Evolutionary conservation across 352 stramenopile species (phyloP).

Genomic region (Pythium biforme): DNA sequence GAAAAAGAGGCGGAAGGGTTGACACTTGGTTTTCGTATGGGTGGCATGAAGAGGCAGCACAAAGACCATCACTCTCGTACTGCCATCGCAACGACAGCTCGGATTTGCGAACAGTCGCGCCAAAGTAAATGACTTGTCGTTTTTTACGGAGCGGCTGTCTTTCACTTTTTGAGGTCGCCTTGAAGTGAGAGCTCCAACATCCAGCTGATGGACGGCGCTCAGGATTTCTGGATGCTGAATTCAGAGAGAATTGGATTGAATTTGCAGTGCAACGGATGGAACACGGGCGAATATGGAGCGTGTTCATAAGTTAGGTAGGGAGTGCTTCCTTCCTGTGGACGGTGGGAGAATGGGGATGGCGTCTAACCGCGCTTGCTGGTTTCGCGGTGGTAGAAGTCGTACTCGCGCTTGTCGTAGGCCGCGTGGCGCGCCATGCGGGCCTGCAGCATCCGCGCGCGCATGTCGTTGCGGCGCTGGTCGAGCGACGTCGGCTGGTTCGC

Average conservation of each 20-base stretch:
- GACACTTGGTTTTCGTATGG: constrained; percentile 12
- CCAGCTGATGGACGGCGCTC: neutral
- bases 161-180: neutral
- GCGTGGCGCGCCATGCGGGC: constrained; percentile 17
- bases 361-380: constrained; percentile 10
- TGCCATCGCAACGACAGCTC: neutral
- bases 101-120: neutral
- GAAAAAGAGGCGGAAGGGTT: constrained; percentile 12
- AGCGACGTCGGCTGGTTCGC: constrained; percentile 14
- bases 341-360: no score
- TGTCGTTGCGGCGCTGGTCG: constrained; percentile 23
- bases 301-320: neutral
- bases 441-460: constrained; percentile 26
- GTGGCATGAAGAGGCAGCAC: neutral
- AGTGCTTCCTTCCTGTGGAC: no score
- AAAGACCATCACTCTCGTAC: constrained; percentile 10
- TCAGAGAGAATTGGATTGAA: neutral
- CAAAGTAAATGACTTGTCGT: constrained; percentile 10
- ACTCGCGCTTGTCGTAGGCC: constrained; percentile 23
- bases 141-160: constrained; percentile 3
- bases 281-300: neutral
- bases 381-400: constrained; percentile 26
- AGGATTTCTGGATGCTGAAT: neutral
- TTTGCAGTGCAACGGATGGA: neutral
- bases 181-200: constrained; percentile 1